Percentiles rank a stretch among this genome's conserved stretches.
phyloP scores from a whole-genome alignment of 345 rosid species.

The Geranium rotundifolium region DNA sequence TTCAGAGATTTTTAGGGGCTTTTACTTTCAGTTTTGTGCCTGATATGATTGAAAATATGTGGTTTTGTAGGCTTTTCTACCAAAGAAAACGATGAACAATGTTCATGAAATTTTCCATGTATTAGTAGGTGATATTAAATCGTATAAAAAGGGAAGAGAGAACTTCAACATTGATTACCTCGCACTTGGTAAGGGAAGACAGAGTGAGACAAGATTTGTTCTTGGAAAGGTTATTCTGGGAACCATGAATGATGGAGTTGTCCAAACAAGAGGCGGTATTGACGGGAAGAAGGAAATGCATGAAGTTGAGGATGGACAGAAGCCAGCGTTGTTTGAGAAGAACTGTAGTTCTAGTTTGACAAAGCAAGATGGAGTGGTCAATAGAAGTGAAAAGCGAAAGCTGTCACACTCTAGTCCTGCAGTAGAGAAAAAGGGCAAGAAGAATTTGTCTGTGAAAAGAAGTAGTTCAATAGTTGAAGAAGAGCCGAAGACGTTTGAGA shows the following conservation, averaged over 20 bases:
- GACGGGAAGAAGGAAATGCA: constrained; percentile 6
- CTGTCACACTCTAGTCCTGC: background rate
- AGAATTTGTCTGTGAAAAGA: too few relatives aligned
- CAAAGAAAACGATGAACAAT: constrained; percentile 32
- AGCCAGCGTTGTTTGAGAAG: background rate
- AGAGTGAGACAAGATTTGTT: constrained; percentile 48
- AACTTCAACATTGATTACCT: constrained; percentile 14
- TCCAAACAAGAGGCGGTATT: constrained; percentile 13
- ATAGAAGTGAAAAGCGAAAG: constrained; percentile 9
- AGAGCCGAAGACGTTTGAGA: too few relatives aligned
- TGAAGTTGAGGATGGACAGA: background rate
- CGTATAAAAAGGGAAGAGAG: constrained; percentile 21
- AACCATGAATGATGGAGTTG: constrained; percentile 37
- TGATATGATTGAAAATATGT: background rate
- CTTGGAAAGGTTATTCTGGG: constrained; percentile 69
- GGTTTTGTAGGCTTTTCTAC: constrained; percentile 44
- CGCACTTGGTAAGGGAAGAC: constrained; percentile 32
- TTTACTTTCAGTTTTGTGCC: too few relatives aligned
- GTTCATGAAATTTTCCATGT: constrained; percentile 33
- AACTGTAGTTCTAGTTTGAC: background rate
- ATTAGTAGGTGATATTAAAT: constrained; percentile 26
- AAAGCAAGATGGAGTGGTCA: constrained; percentile 7
- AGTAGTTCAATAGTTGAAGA: too few relatives aligned
- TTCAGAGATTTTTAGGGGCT: too few relatives aligned
- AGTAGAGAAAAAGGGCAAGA: too few relatives aligned